Conservation (phyloP, 2,329 filamentous ascomycete genomes). For the Hypocreales sp. region DNA sequence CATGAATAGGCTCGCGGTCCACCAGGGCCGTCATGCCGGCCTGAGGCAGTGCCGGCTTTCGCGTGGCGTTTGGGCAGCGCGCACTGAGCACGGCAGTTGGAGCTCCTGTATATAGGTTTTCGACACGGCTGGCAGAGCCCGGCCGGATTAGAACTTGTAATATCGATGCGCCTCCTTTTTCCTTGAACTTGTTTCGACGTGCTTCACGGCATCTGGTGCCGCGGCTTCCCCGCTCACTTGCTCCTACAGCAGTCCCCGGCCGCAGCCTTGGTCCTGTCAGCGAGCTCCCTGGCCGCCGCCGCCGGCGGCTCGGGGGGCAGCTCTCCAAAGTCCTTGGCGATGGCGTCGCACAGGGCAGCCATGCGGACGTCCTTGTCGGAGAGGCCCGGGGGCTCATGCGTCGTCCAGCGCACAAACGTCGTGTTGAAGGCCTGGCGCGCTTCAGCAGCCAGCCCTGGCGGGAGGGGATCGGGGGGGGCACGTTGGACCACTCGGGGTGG, state of each 20-base stretch:
- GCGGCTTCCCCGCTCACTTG: no score
- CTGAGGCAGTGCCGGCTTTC: no score
- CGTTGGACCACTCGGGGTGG: slow-evolving; percentile 66
- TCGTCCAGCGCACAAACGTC: slow-evolving; percentile 58
- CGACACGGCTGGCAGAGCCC: no score
- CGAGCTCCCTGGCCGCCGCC: slow-evolving; percentile 25
- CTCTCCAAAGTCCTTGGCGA: slow-evolving; percentile 43
- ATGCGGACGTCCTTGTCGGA: slow-evolving; percentile 47
- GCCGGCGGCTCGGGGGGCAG: slow-evolving; percentile 17
- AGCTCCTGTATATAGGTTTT: slow-evolving; percentile 12
- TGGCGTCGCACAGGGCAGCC: slow-evolving; percentile 44
- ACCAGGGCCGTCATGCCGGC: no score
- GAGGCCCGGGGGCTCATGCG: slow-evolving; percentile 51
- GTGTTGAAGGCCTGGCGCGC: slow-evolving; percentile 48
- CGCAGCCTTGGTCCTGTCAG: slow-evolving; percentile 25
- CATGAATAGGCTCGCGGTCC: no score
- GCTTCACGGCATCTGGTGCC: no score
- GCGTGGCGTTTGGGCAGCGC: slow-evolving; percentile 13
- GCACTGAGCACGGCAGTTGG: slow-evolving; percentile 12
- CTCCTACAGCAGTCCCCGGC: slow-evolving; percentile 40
- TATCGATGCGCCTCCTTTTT: no score
- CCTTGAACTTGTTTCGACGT: no score
- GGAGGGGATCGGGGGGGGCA: slow-evolving; percentile 12
- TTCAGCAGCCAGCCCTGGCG: not conserved
- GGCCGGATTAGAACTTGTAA: no score